Evolutionary conservation across 176 grass and related monocot species (phyloP).

Genomic region (Rhynchospora tenuis): DNA sequence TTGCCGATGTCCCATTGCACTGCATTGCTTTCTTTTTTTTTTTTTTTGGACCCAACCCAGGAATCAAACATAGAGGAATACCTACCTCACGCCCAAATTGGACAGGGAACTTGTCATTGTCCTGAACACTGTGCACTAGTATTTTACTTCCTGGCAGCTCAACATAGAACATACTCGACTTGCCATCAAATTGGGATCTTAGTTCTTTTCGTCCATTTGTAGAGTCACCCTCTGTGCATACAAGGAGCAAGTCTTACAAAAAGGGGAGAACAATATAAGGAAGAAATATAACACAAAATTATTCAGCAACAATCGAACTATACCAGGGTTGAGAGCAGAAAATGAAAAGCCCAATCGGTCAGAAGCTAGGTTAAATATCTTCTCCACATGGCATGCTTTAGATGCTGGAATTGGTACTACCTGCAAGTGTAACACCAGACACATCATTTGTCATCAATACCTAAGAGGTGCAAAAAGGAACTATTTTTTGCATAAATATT

Average conservation of each 20-base stretch:
- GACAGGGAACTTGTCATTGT: slow-evolving; percentile 67
- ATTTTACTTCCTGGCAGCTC: slow-evolving; percentile 71
- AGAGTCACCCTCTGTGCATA: slow-evolving; percentile 43
- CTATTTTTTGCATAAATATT: background rate
- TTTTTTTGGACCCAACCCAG: too few species aligned
- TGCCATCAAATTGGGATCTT: slow-evolving; percentile 49
- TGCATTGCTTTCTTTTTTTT: background rate
- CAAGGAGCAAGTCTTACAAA: background rate
- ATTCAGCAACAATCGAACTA: background rate
- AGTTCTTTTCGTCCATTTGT: slow-evolving; percentile 52
- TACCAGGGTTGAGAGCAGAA: slow-evolving; percentile 61
- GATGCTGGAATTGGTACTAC: slow-evolving; percentile 62
- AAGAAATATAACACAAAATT: background rate
- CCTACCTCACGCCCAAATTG: slow-evolving; percentile 95
- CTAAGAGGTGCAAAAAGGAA: background rate
- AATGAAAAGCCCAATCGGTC: slow-evolving; percentile 80
- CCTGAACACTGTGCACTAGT: slow-evolving; percentile 44
- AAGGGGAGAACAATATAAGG: background rate
- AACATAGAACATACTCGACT: slow-evolving; percentile 81
- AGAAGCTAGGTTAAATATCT: slow-evolving; percentile 82
- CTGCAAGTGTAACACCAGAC: slow-evolving; percentile 28
- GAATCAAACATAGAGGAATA: background rate
- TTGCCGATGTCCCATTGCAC: background rate
- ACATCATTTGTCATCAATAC: slow-evolving; percentile 24
- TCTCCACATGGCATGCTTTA: slow-evolving; percentile 52